phyloP scores from a whole-genome alignment of 371 early-diverging fungal species.

The Synchytrium microbalum region DNA sequence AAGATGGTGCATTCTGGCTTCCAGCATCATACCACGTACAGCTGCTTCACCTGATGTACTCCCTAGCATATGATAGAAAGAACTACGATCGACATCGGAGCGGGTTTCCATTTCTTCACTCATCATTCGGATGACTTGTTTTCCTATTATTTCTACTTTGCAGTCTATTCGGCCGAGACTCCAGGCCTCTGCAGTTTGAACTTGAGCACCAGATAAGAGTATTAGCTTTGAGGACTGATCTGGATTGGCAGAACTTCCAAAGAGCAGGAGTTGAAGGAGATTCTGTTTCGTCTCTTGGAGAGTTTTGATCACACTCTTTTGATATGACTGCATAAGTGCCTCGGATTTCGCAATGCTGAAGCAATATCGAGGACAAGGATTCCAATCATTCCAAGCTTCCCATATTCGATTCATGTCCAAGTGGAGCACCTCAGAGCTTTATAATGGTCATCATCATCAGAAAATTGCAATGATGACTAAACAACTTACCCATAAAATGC shows the following conservation, averaged over 20 bases:
- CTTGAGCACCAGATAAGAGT: background rate
- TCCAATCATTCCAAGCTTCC: background rate
- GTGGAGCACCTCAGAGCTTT: background rate
- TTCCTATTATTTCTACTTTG: background rate
- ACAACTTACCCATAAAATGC: background rate
- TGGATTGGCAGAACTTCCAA: too few relatives aligned
- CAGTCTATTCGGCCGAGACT: background rate
- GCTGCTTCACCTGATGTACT: background rate
- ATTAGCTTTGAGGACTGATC: background rate
- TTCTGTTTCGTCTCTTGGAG: background rate
- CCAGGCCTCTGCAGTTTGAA: background rate
- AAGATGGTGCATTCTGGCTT: background rate
- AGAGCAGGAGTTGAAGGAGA: too few relatives aligned
- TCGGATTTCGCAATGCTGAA: background rate
- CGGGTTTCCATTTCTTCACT: background rate
- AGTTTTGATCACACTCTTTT: background rate
- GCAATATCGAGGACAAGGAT: background rate
- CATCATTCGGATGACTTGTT: background rate
- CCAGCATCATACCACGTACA: background rate
- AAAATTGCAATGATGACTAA: background rate
- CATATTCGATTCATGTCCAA: background rate
- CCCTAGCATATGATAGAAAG: background rate
- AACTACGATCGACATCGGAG: background rate
- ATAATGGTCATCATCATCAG: background rate
- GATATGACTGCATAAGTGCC: background rate